phyloP scores from a whole-genome alignment of 768 basidiomycete species.

The Leccinum truebloodii region DNA sequence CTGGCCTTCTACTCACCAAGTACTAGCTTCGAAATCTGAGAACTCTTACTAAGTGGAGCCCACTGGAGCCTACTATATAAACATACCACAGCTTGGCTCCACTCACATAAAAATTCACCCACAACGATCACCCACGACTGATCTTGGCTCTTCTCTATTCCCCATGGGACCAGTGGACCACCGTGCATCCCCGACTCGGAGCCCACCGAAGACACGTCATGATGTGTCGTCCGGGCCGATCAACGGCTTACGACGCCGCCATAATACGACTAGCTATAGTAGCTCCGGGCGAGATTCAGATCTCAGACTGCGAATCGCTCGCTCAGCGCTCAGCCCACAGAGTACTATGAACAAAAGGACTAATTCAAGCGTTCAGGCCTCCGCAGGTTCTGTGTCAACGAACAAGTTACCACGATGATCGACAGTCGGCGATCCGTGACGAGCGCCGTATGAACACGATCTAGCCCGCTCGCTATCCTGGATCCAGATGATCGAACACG shows the following conservation, averaged over 20 bases:
- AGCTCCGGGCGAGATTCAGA: not conserved
- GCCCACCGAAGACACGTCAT: not conserved
- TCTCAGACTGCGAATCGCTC: not conserved
- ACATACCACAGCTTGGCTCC: not conserved
- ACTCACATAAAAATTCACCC: not conserved
- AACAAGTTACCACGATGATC: not conserved
- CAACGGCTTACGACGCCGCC: not conserved
- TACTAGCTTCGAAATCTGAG: not conserved
- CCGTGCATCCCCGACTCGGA: not conserved
- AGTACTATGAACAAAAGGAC: not conserved
- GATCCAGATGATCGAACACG: not conserved
- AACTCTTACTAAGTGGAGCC: not conserved
- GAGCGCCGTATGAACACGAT: not conserved
- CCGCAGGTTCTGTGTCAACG: not conserved
- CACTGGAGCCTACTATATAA: not conserved
- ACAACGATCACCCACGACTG: not conserved
- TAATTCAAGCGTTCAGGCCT: not conserved
- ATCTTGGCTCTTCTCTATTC: not conserved
- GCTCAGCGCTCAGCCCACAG: not conserved
- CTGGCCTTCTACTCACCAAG: not conserved
- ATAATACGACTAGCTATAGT: not conserved
- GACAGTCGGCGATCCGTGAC: not conserved
- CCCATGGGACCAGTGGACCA: not conserved
- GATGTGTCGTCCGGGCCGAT: not conserved
- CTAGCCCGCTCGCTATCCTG: not conserved